These are phyloP conservation scores for Pestalotiopsis sp. DNA, from an alignment of 2,329 filamentous ascomycete species.

Conservation along the genomic window DNA sequence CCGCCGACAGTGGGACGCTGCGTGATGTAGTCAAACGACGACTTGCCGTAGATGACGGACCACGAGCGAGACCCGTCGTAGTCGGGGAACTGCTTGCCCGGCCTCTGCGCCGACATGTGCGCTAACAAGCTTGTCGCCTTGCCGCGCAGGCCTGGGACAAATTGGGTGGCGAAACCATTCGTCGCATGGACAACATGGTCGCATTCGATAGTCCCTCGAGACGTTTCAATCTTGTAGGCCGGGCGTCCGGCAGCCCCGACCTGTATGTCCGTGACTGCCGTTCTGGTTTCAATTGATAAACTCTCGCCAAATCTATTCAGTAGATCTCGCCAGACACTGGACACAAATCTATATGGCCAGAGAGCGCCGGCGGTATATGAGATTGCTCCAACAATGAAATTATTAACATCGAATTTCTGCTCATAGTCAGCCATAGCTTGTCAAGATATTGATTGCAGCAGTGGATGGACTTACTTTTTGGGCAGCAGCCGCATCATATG, in stretches of 20 bases:
- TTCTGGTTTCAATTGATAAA: conserved; percentile 42
- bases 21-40: conserved; percentile 56
- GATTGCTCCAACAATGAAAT: conserved; percentile 42
- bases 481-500: conserved; percentile 38
- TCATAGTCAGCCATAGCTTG: neutral
- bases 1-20: conserved; percentile 39
- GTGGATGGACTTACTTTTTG: conserved; percentile 24
- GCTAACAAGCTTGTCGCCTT: conserved; percentile 47
- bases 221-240: conserved; percentile 48
- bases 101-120: conserved; percentile 54
- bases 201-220: conserved; percentile 45
- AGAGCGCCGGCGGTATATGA: conserved; percentile 51
- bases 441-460: neutral
- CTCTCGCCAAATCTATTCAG: conserved; percentile 33
- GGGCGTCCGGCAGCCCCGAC: conserved; percentile 13
- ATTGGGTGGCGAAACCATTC: conserved; percentile 55
- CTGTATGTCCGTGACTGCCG: conserved; percentile 27
- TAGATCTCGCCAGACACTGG: conserved; percentile 46
- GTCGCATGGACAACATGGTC: conserved; percentile 61
- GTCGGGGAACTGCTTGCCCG: conserved; percentile 37
- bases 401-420: conserved; percentile 39
- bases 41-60: conserved; percentile 47
- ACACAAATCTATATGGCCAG: conserved; percentile 55
- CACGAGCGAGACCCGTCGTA: conserved; percentile 46
- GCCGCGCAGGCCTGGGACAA: conserved; percentile 51